Evolutionary conservation across 441 rosid species (phyloP).

Genomic region (Mallotus repandus): DNA sequence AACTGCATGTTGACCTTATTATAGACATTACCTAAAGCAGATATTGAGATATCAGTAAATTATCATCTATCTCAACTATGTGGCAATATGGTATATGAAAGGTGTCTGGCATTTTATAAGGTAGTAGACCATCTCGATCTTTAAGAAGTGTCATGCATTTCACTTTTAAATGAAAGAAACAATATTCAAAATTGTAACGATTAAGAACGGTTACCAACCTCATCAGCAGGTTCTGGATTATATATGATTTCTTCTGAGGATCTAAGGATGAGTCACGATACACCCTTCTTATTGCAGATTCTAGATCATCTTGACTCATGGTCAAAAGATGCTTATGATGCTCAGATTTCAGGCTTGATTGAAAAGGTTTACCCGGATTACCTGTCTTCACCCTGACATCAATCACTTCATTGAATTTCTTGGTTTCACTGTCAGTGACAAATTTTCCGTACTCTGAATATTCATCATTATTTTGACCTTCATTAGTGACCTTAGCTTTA

Average conservation of each 20-base stretch:
- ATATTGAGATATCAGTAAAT: background rate
- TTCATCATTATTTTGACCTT: conserved; percentile 24
- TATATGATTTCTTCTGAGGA: conserved; percentile 56
- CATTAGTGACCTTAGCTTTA: conserved; percentile 25
- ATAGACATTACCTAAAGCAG: background rate
- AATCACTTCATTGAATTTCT: conserved; percentile 31
- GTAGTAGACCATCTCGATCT: background rate
- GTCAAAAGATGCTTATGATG: conserved; percentile 37
- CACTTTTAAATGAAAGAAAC: background rate
- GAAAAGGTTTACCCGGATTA: conserved; percentile 28
- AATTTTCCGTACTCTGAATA: conserved; percentile 34
- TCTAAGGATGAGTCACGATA: conserved; percentile 73
- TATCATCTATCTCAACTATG: background rate
- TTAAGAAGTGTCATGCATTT: background rate
- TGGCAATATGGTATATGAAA: background rate
- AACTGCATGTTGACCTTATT: background rate
- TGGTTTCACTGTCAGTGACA: conserved; percentile 27
- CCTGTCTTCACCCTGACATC: conserved; percentile 17
- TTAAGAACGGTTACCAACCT: conserved; percentile 46
- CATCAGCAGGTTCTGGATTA: conserved; percentile 75
- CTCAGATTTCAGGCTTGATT: conserved; percentile 30
- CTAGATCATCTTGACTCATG: conserved; percentile 61
- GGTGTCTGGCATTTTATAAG: background rate
- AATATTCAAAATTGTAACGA: background rate
- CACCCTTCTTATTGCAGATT: conserved; percentile 58